These are phyloP conservation scores for Phytopythium kandeliae DNA, from an alignment of 352 stramenopile genomes.

Conservation along the genomic window DNA sequence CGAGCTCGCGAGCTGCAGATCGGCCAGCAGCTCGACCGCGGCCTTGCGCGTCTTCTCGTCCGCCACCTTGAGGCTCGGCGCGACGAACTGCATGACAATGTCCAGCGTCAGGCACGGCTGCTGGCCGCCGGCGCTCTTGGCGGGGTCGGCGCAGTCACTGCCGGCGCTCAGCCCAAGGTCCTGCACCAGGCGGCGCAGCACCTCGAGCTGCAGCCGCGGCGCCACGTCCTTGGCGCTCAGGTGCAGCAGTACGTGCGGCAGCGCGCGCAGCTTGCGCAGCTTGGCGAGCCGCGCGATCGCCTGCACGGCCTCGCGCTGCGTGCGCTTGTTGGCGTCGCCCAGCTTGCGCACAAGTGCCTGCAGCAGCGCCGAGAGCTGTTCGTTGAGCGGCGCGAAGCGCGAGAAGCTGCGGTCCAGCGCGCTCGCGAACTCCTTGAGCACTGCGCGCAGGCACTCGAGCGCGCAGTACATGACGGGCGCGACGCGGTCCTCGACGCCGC, in stretches of 20 bases:
- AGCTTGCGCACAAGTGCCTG: conserved; percentile 55
- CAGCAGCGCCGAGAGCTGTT: conserved; percentile 47
- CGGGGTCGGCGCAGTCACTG: neutral
- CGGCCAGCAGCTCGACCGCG: conserved; percentile 68
- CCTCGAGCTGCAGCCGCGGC: conserved; percentile 49
- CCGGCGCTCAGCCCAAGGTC: conserved; percentile 35
- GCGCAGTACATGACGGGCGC: conserved; percentile 80
- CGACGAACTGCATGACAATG: conserved; percentile 60
- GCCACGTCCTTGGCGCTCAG: conserved; percentile 55
- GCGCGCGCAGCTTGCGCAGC: conserved; percentile 45
- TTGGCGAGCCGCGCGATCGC: conserved; percentile 57
- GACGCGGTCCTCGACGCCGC: conserved; percentile 69
- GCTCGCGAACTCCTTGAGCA: conserved; percentile 63
- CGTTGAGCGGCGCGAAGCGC: conserved; percentile 39
- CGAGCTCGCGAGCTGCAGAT: conserved; percentile 33
- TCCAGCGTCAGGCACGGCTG: conserved; percentile 39
- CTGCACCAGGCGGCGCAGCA: conserved; percentile 43
- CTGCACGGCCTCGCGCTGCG: conserved; percentile 59
- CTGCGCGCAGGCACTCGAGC: conserved; percentile 56
- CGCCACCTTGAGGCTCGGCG: conserved; percentile 62
- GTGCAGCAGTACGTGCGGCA: conserved; percentile 57
- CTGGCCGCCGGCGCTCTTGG: neutral
- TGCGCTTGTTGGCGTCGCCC: conserved; percentile 78
- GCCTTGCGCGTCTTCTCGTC: too few species aligned
- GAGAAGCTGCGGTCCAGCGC: conserved; percentile 38